A percentile compares a stretch with the other conserved stretches of the same genome.
Evolutionary conservation across 495 filamentous ascomycete genomes (phyloP).

Genomic region (Penicillium waksmanii): DNA sequence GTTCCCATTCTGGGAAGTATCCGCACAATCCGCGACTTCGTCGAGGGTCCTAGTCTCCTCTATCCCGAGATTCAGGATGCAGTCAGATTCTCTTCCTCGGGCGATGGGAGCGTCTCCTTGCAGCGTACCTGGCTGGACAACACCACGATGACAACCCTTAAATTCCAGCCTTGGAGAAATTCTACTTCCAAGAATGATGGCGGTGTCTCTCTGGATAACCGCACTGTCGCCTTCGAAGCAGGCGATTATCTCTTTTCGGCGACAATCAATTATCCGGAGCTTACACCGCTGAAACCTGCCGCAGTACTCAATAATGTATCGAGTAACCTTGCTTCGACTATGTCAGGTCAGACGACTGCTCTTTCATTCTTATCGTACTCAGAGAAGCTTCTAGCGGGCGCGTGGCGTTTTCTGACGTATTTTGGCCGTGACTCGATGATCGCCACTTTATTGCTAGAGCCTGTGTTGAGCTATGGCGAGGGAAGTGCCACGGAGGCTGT

Average conservation of each 20-base stretch:
- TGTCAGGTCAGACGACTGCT: constrained; percentile 51
- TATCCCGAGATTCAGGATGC: constrained; percentile 56
- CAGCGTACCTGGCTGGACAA: constrained; percentile 65
- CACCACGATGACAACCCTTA: constrained; percentile 50
- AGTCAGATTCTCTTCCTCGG: constrained; percentile 37
- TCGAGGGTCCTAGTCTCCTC: constrained; percentile 59
- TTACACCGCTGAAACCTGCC: constrained; percentile 51
- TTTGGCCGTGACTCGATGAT: constrained; percentile 70
- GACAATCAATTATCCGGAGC: constrained; percentile 63
- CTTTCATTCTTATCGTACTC: constrained; percentile 67
- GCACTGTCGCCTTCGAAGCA: constrained; percentile 46
- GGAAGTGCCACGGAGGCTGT: constrained; percentile 63
- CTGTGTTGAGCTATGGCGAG: constrained; percentile 59
- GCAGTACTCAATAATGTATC: constrained; percentile 55
- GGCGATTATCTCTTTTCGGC: constrained; percentile 63
- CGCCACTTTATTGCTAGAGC: constrained; percentile 57
- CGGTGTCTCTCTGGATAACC: constrained; percentile 40
- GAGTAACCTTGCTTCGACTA: constrained; percentile 44
- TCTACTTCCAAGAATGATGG: constrained; percentile 23
- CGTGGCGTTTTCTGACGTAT: constrained; percentile 71
- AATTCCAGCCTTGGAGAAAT: constrained; percentile 44
- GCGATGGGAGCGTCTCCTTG: constrained; percentile 47
- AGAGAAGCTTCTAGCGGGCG: constrained; percentile 63
- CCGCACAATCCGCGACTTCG: constrained; percentile 63
- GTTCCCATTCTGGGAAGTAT: constrained; percentile 63